Percentiles rank a stretch among this genome's conserved stretches.
Conservation (phyloP, 2,329 filamentous ascomycete species). For the Pyrenophora teres region DNA sequence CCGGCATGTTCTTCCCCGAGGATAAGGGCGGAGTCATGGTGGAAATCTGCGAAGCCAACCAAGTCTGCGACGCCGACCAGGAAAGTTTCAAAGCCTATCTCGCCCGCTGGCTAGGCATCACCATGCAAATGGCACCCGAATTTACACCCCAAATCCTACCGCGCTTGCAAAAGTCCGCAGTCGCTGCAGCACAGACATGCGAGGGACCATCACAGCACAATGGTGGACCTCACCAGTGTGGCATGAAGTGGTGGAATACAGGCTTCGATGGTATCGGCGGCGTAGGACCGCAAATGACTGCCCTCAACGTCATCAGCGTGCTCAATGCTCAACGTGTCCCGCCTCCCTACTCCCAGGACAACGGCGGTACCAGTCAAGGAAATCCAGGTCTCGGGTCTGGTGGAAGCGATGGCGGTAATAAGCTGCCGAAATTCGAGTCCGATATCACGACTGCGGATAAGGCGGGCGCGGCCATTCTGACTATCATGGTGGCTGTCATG, state of each 20-base stretch:
- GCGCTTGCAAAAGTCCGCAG: conserved; percentile 58
- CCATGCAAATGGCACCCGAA: conserved; percentile 64
- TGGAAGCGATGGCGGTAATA: conserved; percentile 23
- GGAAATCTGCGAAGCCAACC: conserved; percentile 49
- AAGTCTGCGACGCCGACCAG: conserved; percentile 53
- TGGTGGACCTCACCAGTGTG: conserved; percentile 45
- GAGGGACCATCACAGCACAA: conserved; percentile 51
- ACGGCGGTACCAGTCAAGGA: conserved; percentile 57
- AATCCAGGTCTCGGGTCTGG: conserved; percentile 49
- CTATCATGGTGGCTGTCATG: conserved; percentile 35
- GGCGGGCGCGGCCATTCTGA: conserved; percentile 52
- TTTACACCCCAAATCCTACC: conserved; percentile 56
- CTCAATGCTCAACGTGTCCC: conserved; percentile 48
- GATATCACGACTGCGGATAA: conserved; percentile 47
- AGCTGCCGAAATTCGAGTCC: conserved; percentile 22
- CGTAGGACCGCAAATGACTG: conserved; percentile 63
- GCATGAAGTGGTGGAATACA: conserved; percentile 49
- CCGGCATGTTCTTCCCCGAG: conserved; percentile 47
- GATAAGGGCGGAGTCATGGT: conserved; percentile 48
- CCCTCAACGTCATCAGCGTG: conserved; percentile 57
- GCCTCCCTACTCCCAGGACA: conserved; percentile 54
- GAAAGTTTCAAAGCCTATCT: conserved; percentile 54
- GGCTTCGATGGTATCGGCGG: conserved; percentile 55
- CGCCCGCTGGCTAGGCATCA: conserved; percentile 57
- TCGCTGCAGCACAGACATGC: conserved; percentile 60